Percentiles rank a stretch among this genome's conserved stretches.
Evolutionary conservation across 2,329 filamentous ascomycete species (phyloP).

Genomic region (Eurotiales sp.): DNA sequence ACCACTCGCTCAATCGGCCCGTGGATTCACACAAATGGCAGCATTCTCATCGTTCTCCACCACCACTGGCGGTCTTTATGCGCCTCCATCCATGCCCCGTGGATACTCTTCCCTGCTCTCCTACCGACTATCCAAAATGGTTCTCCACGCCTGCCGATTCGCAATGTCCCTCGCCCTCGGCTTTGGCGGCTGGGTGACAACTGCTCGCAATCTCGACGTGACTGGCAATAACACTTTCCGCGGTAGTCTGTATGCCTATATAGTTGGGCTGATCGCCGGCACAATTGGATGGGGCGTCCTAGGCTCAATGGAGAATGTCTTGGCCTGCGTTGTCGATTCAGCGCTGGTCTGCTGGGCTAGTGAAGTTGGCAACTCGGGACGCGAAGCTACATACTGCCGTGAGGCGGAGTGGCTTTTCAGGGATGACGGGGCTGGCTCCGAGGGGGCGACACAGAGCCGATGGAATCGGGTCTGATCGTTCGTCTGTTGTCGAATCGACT

Average conservation of each 20-base stretch:
- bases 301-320: constrained; percentile 82
- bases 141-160: constrained; percentile 84
- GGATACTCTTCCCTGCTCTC: constrained; percentile 62
- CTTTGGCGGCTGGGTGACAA: constrained; percentile 95
- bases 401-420: constrained; percentile 89
- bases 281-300: constrained; percentile 94
- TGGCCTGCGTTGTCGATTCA: constrained; percentile 83
- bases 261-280: constrained; percentile 86
- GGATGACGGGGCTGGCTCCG: constrained; percentile 37
- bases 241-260: constrained; percentile 89
- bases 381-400: constrained; percentile 73
- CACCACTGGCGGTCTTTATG: constrained; percentile 58
- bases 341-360: constrained; percentile 92
- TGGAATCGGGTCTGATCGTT: constrained; percentile 13
- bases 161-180: constrained; percentile 88
- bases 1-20: constrained; percentile 70
- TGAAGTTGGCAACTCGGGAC: constrained; percentile 65
- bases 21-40: constrained; percentile 75
- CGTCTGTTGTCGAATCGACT: neutral
- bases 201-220: constrained; percentile 72
- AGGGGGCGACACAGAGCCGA: neutral
- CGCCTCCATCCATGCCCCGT: constrained; percentile 40
- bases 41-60: constrained; percentile 67
- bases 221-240: constrained; percentile 50
- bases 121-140: constrained; percentile 84